Evolutionary conservation across 345 rosid species (phyloP).

Genomic region (Eutrema yunnanense): DNA sequence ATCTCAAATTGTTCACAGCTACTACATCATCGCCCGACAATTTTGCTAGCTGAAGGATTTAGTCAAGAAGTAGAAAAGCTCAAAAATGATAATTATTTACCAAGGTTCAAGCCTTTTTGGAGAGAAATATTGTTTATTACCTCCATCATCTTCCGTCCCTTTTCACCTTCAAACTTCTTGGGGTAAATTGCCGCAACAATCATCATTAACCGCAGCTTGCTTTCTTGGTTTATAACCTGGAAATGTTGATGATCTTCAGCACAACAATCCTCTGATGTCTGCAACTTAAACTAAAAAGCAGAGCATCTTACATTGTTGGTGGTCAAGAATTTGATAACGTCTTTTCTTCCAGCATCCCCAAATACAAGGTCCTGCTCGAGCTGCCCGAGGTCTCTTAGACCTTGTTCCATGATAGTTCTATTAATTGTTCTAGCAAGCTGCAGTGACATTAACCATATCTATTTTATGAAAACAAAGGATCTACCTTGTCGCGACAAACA

Average conservation of each 20-base stretch:
- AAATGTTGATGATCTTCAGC: constrained; percentile 9
- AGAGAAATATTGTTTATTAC: constrained; percentile 25
- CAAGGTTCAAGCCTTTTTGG: background rate
- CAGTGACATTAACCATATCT: constrained; percentile 26
- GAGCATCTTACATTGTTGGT: constrained; percentile 48
- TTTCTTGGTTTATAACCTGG: constrained; percentile 81
- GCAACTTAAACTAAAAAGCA: background rate
- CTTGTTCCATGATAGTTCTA: constrained; percentile 67
- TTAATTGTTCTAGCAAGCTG: constrained; percentile 93
- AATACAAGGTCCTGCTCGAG: constrained; percentile 95
- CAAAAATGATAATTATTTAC: background rate
- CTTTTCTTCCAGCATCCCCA: constrained; percentile 97
- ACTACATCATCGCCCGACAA: constrained; percentile 70
- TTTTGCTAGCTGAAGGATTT: constrained; percentile 60
- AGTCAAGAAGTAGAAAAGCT: background rate
- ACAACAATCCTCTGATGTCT: background rate
- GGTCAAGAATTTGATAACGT: constrained; percentile 74
- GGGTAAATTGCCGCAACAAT: constrained; percentile 83
- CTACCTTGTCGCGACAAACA: background rate
- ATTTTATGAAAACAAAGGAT: background rate
- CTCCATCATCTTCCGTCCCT: constrained; percentile 88
- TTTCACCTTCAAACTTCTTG: constrained; percentile 87
- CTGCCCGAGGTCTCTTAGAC: constrained; percentile 83
- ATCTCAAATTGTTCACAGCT: constrained; percentile 87
- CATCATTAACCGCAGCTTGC: constrained; percentile 93